Conservation (phyloP, 495 filamentous ascomycete species). For the Lindgomyces ingoldianus region DNA sequence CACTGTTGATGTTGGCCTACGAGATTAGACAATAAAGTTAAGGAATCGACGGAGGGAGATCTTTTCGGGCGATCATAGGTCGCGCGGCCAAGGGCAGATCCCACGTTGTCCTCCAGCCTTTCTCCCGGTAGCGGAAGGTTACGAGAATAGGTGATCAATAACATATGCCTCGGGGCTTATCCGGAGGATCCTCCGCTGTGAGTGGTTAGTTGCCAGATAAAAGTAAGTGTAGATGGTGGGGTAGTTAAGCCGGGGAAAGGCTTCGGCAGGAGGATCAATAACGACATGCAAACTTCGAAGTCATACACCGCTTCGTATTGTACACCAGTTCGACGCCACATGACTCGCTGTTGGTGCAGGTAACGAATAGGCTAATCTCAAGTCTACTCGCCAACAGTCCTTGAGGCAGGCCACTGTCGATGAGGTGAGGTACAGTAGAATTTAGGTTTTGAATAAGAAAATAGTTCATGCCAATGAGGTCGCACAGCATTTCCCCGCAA, state of each 20-base stretch:
- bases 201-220: neutral
- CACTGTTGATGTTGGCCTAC: neutral
- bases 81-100: conserved; percentile 9
- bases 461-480: neutral
- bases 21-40: neutral
- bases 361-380: neutral
- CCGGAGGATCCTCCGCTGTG: neutral
- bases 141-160: neutral
- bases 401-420: neutral
- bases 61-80: neutral
- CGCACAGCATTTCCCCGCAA: conserved; percentile 20
- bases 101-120: neutral
- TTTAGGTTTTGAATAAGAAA: conserved; percentile 7
- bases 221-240: neutral
- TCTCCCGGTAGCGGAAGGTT: neutral
- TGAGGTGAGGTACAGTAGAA: conserved; percentile 2
- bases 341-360: conserved; percentile 1
- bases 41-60: neutral
- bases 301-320: too few relatives aligned
- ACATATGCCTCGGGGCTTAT: neutral
- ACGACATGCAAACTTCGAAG: neutral
- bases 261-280: neutral
- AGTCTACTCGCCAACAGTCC: neutral
- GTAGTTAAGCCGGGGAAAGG: neutral
- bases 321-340: neutral